phyloP scores from a whole-genome alignment of 371 early-diverging fungal species.

The Lichtheimia corymbifera region DNA sequence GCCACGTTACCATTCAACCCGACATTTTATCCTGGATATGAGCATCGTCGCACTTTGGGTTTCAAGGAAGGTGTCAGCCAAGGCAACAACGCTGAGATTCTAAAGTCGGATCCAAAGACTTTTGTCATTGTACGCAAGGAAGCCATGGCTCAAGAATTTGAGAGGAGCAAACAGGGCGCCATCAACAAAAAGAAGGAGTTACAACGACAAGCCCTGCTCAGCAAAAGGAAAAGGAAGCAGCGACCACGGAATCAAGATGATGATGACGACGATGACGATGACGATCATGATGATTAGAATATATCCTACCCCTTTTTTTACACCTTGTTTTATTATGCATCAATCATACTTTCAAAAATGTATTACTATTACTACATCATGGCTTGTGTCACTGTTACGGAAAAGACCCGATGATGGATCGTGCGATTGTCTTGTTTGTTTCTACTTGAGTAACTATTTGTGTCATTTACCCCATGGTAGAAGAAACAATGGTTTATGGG shows the following conservation, averaged over 20 bases:
- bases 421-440: too few relatives aligned
- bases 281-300: constrained; percentile 11
- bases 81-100: constrained; percentile 80
- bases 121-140: constrained; percentile 68
- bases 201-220: constrained; percentile 10
- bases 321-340: constrained; percentile 3
- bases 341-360: not conserved
- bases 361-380: too few relatives aligned
- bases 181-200: constrained; percentile 13
- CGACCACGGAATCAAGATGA: constrained; percentile 22
- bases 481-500: too few relatives aligned
- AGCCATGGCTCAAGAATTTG: constrained; percentile 52
- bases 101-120: constrained; percentile 64
- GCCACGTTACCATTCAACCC: constrained; percentile 68
- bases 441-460: too few relatives aligned
- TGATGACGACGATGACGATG: constrained; percentile 17
- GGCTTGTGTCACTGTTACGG: too few relatives aligned
- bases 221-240: constrained; percentile 31
- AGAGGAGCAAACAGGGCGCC: constrained; percentile 27
- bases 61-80: constrained; percentile 81
- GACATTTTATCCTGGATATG: constrained; percentile 81
- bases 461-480: too few relatives aligned
- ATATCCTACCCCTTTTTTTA: not conserved
- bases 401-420: too few relatives aligned
- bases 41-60: constrained; percentile 93